phyloP scores from a whole-genome alignment of 2,329 filamentous ascomycete species.

The Cladophialophora psammophila region DNA sequence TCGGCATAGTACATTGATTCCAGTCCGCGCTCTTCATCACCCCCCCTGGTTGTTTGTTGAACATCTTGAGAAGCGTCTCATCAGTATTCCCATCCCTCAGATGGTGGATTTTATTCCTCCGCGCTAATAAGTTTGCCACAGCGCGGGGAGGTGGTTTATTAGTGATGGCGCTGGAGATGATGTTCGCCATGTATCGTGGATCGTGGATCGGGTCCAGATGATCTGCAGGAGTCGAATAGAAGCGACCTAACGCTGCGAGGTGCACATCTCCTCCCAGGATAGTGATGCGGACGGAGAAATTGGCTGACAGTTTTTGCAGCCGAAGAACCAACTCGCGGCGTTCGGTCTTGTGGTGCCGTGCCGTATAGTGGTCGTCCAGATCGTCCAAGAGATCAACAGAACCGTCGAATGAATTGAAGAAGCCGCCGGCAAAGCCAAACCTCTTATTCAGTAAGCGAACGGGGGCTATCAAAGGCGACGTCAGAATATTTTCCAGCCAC shows the following conservation, averaged over 20 bases:
- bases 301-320: conserved; percentile 65
- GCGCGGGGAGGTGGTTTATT: conserved; percentile 72
- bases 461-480: conserved; percentile 84
- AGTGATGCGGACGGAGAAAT: conserved; percentile 64
- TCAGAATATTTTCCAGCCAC: conserved; percentile 94
- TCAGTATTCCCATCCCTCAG: conserved; percentile 66
- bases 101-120: conserved; percentile 71
- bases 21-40: conserved; percentile 69
- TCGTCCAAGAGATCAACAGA: conserved; percentile 70
- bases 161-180: conserved; percentile 70
- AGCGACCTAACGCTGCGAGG: conserved; percentile 68
- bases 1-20: conserved; percentile 86
- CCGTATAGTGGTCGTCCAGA: conserved; percentile 80
- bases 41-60: conserved; percentile 66
- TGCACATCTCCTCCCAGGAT: conserved; percentile 69
- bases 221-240: conserved; percentile 68
- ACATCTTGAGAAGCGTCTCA: conserved; percentile 69
- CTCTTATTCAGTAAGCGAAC: conserved; percentile 89
- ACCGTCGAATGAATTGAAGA: conserved; percentile 95
- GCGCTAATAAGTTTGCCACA: conserved; percentile 69
- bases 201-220: conserved; percentile 65
- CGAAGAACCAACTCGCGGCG: conserved; percentile 74
- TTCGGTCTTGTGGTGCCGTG: conserved; percentile 88
- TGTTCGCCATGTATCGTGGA: conserved; percentile 69
- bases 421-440: conserved; percentile 81